Evolutionary conservation across 176 grass and related monocot species (phyloP).

Genomic region (Musa itinerans): DNA sequence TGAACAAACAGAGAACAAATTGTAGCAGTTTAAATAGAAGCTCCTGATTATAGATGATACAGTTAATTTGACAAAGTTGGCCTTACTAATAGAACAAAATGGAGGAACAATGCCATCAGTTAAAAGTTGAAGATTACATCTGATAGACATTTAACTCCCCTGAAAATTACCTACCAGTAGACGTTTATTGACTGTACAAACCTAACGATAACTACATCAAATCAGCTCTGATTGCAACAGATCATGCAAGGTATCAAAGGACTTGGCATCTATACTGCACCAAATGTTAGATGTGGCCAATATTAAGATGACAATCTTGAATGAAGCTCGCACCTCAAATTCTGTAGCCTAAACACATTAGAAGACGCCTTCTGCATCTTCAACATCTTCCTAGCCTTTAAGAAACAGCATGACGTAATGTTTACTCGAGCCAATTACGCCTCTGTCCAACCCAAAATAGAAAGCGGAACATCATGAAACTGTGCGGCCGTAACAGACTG

Average conservation of each 20-base stretch:
- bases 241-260: not conserved
- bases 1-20: not conserved
- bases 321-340: not conserved
- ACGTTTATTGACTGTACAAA: slow-evolving; percentile 5
- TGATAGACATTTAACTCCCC: not conserved
- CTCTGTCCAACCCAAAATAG: not conserved
- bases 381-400: not conserved
- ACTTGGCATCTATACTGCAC: not conserved
- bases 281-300: not conserved
- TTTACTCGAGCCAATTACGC: not conserved
- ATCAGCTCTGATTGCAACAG: not conserved
- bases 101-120: not conserved
- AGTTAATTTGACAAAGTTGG: not conserved
- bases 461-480: slow-evolving; percentile 53
- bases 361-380: slow-evolving; percentile 1
- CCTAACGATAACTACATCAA: slow-evolving; percentile 10
- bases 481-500: slow-evolving; percentile 81
- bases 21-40: no score
- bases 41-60: not conserved
- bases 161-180: not conserved
- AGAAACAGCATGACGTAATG: not conserved
- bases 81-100: not conserved
- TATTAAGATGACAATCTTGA: not conserved
- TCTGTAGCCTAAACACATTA: slow-evolving; percentile 15
- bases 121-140: not conserved